A percentile compares a stretch with the other conserved stretches of the same genome.
phyloP scores from a whole-genome alignment of 1,284 basidiomycete species.

The Sphagnurus paluster region DNA sequence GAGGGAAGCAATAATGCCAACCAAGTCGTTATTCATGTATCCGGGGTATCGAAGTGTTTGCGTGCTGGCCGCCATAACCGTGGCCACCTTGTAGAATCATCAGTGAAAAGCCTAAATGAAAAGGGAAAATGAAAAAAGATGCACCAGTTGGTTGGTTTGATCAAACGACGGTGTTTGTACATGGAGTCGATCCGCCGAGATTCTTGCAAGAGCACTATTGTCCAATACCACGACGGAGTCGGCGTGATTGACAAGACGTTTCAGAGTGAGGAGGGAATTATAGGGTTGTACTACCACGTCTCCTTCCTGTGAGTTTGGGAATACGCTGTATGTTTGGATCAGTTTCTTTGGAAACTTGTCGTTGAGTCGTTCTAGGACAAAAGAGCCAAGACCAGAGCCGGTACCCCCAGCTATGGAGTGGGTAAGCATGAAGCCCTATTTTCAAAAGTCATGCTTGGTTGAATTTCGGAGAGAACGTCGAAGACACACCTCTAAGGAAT shows the following conservation, averaged over 20 bases:
- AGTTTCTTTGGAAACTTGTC: slow-evolving; percentile 99
- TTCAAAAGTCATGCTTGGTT: neutral
- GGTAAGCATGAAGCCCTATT: slow-evolving; percentile 96
- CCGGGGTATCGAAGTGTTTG: slow-evolving; percentile 97
- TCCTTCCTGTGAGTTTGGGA: slow-evolving; percentile 89
- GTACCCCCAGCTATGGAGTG: slow-evolving; percentile 99
- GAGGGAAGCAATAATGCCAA: slow-evolving; percentile 95
- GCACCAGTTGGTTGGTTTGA: slow-evolving; percentile 92
- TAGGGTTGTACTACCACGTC: slow-evolving; percentile 99
- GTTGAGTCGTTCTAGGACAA: slow-evolving; percentile 92
- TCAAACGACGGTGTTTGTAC: slow-evolving; percentile 90
- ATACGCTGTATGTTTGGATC: slow-evolving; percentile 99
- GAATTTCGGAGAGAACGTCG: neutral
- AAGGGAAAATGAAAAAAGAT: slow-evolving; percentile 19
- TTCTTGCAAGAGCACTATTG: slow-evolving; percentile 91
- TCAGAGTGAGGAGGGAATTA: slow-evolving; percentile 94
- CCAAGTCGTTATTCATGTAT: slow-evolving; percentile 99
- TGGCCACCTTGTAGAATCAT: slow-evolving; percentile 67
- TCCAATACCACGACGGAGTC: slow-evolving; percentile 98
- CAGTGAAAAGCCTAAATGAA: slow-evolving; percentile 3
- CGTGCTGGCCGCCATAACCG: slow-evolving; percentile 96
- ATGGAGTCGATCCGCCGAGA: slow-evolving; percentile 90
- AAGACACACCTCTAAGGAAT: slow-evolving; percentile 84
- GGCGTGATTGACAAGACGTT: slow-evolving; percentile 93
- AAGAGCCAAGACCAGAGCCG: slow-evolving; percentile 97